Percentiles rank a stretch among this genome's conserved stretches.
Conservation (phyloP, 176 grass and related monocot genomes). For the Avena sativa region DNA sequence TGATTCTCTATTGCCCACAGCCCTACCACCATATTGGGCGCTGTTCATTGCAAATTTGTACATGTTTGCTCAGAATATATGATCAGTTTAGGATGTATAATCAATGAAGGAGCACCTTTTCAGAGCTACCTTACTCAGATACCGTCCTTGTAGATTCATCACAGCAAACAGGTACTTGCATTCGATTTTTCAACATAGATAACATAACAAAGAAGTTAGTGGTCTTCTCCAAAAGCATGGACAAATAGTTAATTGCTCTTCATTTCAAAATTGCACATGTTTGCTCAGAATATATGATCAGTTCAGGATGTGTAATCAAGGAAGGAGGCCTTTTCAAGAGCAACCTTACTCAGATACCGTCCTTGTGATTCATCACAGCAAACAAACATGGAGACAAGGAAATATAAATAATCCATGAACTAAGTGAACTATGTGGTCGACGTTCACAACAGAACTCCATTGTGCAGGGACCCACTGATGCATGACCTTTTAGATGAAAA, state of each 20-base stretch:
- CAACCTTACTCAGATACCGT: conserved; percentile 38
- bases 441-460: not conserved
- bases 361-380: conserved; percentile 22
- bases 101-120: not conserved
- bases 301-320: conserved; percentile 15
- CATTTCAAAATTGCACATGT: not conserved
- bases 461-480: too few relatives aligned
- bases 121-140: not conserved
- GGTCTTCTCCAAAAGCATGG: not conserved
- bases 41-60: not conserved
- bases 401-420: not conserved
- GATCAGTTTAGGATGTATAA: conserved; percentile 19
- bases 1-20: not conserved
- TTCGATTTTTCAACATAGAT: not conserved
- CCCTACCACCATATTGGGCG: too few relatives aligned
- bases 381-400: not conserved
- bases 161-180: not conserved
- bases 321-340: not conserved
- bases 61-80: not conserved
- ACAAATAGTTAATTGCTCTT: not conserved
- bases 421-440: not conserved
- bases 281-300: not conserved
- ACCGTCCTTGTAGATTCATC: conserved; percentile 27
- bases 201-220: not conserved
- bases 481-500: too few relatives aligned